Conservation (phyloP, 352 stramenopile genomes). For the Globisporangium lucens region DNA sequence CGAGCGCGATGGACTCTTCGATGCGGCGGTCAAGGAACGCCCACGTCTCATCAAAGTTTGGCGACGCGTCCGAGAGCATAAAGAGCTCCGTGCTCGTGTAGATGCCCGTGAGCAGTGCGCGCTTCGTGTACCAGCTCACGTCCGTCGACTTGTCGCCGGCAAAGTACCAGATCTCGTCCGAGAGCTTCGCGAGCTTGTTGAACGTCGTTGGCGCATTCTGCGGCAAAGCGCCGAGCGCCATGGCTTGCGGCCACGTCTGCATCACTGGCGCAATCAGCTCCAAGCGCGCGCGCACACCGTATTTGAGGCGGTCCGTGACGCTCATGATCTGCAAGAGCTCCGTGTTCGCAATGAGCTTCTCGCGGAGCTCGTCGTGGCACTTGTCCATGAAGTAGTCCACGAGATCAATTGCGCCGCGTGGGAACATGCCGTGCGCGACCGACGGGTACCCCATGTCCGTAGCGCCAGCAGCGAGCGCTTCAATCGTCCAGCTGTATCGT, state of each 20-base stretch:
- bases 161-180: constrained; percentile 88
- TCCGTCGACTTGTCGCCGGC: constrained; percentile 83
- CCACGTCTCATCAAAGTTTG: constrained; percentile 76
- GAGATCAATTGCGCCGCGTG: constrained; percentile 69
- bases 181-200: constrained; percentile 61
- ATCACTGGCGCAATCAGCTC: constrained; percentile 63
- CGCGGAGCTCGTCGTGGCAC: constrained; percentile 52
- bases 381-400: constrained; percentile 87
- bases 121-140: constrained; percentile 85
- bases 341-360: constrained; percentile 56
- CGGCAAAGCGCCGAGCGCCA: constrained; percentile 74
- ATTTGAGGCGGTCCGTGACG: constrained; percentile 81
- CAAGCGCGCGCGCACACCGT: constrained; percentile 65
- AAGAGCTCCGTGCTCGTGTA: constrained; percentile 85
- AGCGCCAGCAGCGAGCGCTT: constrained; percentile 68
- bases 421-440: constrained; percentile 81
- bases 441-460: constrained; percentile 69
- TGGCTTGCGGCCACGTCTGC: constrained; percentile 68
- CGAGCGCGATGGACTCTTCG: constrained; percentile 78
- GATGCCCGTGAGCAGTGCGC: constrained; percentile 68
- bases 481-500: constrained; percentile 61
- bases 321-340: constrained; percentile 60
- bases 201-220: constrained; percentile 71
- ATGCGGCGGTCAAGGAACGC: constrained; percentile 78
- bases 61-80: constrained; percentile 79